phyloP scores from a whole-genome alignment of 2,329 filamentous ascomycete species.

The Talaromyces sp. region DNA sequence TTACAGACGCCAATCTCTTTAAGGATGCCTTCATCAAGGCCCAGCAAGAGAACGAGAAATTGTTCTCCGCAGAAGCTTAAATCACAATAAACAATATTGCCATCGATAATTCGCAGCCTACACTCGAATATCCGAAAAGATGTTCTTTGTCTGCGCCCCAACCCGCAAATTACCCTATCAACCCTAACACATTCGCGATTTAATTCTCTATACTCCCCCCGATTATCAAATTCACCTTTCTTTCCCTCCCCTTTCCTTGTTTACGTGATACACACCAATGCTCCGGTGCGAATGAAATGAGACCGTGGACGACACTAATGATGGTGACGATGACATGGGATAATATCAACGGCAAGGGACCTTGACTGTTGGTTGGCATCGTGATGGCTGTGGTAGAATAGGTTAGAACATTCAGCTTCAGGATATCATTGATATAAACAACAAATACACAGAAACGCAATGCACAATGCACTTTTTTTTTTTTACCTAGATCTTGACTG shows the following conservation, averaged over 20 bases:
- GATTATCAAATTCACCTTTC: conserved; percentile 10
- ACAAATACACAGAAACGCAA: conserved; percentile 4
- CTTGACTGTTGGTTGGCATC: conserved; percentile 5
- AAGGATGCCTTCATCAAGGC: conserved; percentile 97
- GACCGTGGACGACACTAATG: conserved; percentile 4
- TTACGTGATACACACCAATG: conserved; percentile 9
- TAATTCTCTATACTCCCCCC: conserved; percentile 1
- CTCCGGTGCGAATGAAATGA: conserved; percentile 7
- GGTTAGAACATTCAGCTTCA: conserved; percentile 12
- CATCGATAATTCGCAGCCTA: background rate
- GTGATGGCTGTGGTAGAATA: conserved; percentile 15
- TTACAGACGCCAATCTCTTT: conserved; percentile 84
- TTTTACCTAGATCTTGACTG: background rate
- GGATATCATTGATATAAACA: conserved; percentile 15
- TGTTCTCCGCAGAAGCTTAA: conserved; percentile 61
- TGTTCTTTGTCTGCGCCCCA: conserved; percentile 6
- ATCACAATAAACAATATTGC: conserved; percentile 7
- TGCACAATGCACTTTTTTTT: conserved; percentile 11
- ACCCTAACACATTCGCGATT: conserved; percentile 6
- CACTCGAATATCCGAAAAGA: background rate
- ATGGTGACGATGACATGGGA: conserved; percentile 4
- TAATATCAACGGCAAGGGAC: background rate
- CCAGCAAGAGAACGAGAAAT: conserved; percentile 87
- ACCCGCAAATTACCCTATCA: conserved; percentile 5
- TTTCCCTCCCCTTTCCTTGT: conserved; percentile 5